Conservation (phyloP, 208 protist species). For the Leishmania turanica region DNA sequence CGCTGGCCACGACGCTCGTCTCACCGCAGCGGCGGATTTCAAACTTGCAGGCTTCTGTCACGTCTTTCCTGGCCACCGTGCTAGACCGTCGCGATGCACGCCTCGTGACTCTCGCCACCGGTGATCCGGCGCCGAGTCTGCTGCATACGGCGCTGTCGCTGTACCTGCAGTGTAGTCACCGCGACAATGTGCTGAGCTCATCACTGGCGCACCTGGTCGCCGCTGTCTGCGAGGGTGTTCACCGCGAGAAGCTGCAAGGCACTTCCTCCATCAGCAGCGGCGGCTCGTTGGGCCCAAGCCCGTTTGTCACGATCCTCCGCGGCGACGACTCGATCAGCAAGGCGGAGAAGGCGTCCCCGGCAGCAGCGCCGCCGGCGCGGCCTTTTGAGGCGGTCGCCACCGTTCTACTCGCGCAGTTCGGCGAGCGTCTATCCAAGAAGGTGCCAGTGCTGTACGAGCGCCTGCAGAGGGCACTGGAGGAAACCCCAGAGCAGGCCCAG, state of each 20-base stretch:
- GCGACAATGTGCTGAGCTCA: conserved; percentile 58
- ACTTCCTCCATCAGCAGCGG: background rate
- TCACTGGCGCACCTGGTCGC: conserved; percentile 56
- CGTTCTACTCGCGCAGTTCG: conserved; percentile 35
- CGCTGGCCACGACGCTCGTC: conserved; percentile 22
- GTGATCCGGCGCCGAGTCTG: conserved; percentile 11
- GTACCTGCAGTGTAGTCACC: conserved; percentile 41
- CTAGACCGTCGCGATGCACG: conserved; percentile 24
- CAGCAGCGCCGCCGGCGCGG: background rate
- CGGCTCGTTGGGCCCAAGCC: conserved; percentile 9
- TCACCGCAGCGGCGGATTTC: conserved; percentile 29
- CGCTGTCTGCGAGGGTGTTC: conserved; percentile 46
- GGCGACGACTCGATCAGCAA: conserved; percentile 37
- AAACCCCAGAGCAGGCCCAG: conserved; percentile 74
- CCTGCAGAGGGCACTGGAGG: conserved; percentile 43
- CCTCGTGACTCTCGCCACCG: conserved; percentile 23
- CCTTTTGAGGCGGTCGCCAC: conserved; percentile 33
- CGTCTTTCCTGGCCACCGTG: conserved; percentile 42
- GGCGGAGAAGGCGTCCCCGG: conserved; percentile 13
- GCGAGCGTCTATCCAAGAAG: conserved; percentile 23
- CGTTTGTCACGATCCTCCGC: conserved; percentile 28
- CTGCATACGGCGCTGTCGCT: conserved; percentile 44
- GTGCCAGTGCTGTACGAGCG: conserved; percentile 38
- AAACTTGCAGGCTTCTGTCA: conserved; percentile 64
- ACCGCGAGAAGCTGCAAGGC: conserved; percentile 46